Conservation (phyloP, 306 rosid genomes). For the Cyclanthera cordifolia region DNA sequence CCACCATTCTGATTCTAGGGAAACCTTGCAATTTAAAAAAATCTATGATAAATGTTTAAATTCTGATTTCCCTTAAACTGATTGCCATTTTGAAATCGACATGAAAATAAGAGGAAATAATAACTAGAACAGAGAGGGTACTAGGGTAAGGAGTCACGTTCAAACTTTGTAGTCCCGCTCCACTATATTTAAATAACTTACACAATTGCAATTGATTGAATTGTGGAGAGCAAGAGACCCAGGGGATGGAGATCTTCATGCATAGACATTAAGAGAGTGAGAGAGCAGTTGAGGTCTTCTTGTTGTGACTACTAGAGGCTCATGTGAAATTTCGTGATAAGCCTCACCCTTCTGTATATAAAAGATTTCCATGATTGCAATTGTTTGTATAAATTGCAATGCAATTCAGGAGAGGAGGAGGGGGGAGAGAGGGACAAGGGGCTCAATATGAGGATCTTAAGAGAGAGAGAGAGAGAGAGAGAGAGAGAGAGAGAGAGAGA, state of each 20-base stretch:
- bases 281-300: background rate
- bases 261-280: background rate
- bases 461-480: background rate
- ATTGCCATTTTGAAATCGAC: background rate
- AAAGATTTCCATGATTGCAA: background rate
- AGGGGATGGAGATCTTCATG: background rate
- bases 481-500: no score
- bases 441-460: no score
- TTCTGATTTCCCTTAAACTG: constrained; percentile 14
- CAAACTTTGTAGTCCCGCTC: background rate
- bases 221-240: background rate
- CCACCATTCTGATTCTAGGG: constrained; percentile 51
- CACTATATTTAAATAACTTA: background rate
- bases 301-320: background rate
- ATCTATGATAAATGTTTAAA: constrained; percentile 6
- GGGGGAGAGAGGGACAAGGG: no score
- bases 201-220: background rate
- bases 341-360: background rate
- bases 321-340: background rate
- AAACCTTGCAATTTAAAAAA: background rate
- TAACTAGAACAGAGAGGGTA: background rate
- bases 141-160: background rate
- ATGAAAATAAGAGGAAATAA: background rate
- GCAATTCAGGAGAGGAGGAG: no score
- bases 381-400: background rate